Evolutionary conservation across 2,329 filamentous ascomycete genomes (phyloP).

Genomic region (Apiospora rasikravindrae): DNA sequence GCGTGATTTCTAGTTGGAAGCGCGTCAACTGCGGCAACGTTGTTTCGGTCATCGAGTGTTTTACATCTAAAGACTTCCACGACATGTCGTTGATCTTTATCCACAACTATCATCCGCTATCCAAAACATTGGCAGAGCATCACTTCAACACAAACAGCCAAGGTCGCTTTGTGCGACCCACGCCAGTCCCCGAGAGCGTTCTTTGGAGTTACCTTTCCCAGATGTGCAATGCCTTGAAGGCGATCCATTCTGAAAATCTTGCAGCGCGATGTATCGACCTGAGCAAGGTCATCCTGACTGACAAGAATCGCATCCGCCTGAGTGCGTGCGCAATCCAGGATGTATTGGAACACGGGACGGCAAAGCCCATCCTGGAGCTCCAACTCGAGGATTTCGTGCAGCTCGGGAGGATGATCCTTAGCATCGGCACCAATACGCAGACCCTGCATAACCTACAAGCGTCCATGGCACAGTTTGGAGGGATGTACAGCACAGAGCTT

Average conservation of each 20-base stretch:
- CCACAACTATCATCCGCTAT: conserved; percentile 89
- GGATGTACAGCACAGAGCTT: conserved; percentile 78
- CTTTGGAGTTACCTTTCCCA: conserved; percentile 94
- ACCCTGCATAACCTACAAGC: conserved; percentile 67
- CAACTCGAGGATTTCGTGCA: conserved; percentile 88
- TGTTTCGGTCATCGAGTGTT: conserved; percentile 87
- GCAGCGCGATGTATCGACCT: conserved; percentile 86
- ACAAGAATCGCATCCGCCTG: conserved; percentile 86
- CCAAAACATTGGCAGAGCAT: conserved; percentile 86
- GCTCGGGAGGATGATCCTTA: conserved; percentile 84
- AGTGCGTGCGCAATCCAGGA: conserved; percentile 90
- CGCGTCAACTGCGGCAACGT: conserved; percentile 80
- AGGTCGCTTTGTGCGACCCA: conserved; percentile 51
- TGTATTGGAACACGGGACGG: conserved; percentile 80
- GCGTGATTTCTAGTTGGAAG: conserved; percentile 88
- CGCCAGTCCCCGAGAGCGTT: conserved; percentile 69
- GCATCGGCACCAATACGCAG: conserved; percentile 74
- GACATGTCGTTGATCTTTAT: conserved; percentile 95
- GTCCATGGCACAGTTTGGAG: conserved; percentile 76
- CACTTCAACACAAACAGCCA: conserved; percentile 61
- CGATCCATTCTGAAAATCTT: conserved; percentile 80
- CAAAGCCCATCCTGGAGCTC: conserved; percentile 71
- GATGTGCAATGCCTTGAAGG: conserved; percentile 84
- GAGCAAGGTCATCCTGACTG: conserved; percentile 87
- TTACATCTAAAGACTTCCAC: conserved; percentile 90